Percentiles rank a stretch among this genome's conserved stretches.
Conservation (phyloP, 805 yeast genomes). For the Saccharomyces eubayanus region DNA sequence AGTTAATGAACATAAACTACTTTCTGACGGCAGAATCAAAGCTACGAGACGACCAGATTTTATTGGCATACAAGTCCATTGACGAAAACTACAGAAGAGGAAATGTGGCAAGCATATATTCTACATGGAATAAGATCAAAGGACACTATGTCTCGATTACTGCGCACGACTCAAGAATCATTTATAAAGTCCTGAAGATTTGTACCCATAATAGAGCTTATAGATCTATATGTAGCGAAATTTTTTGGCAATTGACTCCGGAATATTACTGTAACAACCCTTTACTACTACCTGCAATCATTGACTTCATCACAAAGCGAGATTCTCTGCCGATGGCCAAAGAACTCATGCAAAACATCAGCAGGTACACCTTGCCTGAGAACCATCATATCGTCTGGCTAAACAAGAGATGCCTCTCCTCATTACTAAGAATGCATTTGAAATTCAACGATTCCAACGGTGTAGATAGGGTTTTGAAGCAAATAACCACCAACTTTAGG, state of each 20-base stretch:
- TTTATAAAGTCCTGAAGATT: constrained; percentile 17
- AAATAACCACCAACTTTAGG: constrained; percentile 16
- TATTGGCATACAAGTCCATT: constrained; percentile 17
- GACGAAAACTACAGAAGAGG: constrained; percentile 13
- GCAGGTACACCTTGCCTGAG: constrained; percentile 9
- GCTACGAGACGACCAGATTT: constrained; percentile 9
- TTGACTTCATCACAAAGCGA: constrained; percentile 14
- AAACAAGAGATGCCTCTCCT: constrained; percentile 18
- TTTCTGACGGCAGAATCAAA: background rate
- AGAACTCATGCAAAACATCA: constrained; percentile 16
- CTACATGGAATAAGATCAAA: constrained; percentile 19
- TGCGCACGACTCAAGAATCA: constrained; percentile 21
- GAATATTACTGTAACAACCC: constrained; percentile 21
- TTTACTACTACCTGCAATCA: constrained; percentile 18
- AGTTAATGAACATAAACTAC: constrained; percentile 9
- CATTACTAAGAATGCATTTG: constrained; percentile 22
- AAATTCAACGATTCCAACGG: constrained; percentile 23
- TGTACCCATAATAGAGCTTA: constrained; percentile 18
- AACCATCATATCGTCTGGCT: constrained; percentile 14
- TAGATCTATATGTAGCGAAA: constrained; percentile 11
- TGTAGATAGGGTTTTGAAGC: constrained; percentile 20
- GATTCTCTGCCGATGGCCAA: constrained; percentile 11
- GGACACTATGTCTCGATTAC: constrained; percentile 9
- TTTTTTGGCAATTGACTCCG: constrained; percentile 14
- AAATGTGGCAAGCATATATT: constrained; percentile 22